phyloP scores from a whole-genome alignment of 768 basidiomycete genomes.

The Dacryopinax primogenitus region DNA sequence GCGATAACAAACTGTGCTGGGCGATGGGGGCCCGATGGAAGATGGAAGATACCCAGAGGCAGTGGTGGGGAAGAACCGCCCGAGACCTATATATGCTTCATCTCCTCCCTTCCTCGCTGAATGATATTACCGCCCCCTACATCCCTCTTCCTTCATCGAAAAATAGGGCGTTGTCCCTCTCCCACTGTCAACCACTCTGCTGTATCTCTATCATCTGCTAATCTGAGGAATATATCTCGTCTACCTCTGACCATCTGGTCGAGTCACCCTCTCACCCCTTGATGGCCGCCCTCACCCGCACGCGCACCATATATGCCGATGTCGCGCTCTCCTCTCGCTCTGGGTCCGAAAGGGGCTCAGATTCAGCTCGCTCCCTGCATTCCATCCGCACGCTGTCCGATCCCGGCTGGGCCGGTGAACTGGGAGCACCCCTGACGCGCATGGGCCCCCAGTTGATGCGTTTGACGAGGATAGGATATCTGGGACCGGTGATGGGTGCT shows the following conservation, averaged over 20 bases:
- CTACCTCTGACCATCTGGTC: not conserved
- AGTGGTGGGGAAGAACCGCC: not conserved
- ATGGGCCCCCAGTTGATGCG: conserved; percentile 4
- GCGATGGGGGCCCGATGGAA: not conserved
- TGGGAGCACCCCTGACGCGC: not conserved
- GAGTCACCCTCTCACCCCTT: not conserved
- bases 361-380: not conserved
- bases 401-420: not conserved
- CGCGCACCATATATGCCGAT: not conserved
- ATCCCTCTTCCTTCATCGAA: not conserved
- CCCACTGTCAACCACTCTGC: not conserved
- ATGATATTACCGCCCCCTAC: too few species aligned
- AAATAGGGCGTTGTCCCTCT: not conserved
- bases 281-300: conserved; percentile 1
- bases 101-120: not conserved
- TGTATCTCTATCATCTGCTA: not conserved
- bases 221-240: not conserved
- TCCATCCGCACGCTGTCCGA: conserved; percentile 7
- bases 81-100: conserved; percentile 2
- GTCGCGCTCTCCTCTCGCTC: not conserved
- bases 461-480: not conserved
- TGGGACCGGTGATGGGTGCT: not conserved
- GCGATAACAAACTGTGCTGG: not conserved
- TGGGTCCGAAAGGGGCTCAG: not conserved
- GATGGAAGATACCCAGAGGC: not conserved